Evolutionary conservation across 2,329 filamentous ascomycete species (phyloP).

Genomic region (Monosporascus sp.): DNA sequence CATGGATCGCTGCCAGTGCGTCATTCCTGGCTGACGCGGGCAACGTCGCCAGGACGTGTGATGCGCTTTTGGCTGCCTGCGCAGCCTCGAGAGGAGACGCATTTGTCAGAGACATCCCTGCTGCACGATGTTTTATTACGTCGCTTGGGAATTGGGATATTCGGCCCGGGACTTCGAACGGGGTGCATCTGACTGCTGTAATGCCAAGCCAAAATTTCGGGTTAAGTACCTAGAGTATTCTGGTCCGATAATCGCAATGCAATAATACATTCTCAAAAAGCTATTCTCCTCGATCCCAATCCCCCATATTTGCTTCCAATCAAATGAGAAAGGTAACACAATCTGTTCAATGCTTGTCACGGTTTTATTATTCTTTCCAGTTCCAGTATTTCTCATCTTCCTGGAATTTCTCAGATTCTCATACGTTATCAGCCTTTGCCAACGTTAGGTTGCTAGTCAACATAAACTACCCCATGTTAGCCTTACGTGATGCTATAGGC

Average conservation of each 20-base stretch:
- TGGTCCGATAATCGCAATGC: not conserved
- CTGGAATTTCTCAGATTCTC: too few relatives aligned
- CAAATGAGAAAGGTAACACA: not conserved
- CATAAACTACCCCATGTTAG: too few relatives aligned
- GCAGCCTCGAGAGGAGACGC: conserved; percentile 75
- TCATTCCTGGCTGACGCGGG: conserved; percentile 72
- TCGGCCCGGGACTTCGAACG: not conserved
- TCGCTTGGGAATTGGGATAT: not conserved
- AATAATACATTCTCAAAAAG: too few relatives aligned
- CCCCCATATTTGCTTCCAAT: not conserved
- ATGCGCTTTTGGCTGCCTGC: conserved; percentile 70
- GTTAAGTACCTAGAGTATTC: not conserved
- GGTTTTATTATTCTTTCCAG: not conserved
- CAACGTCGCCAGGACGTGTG: conserved; percentile 76
- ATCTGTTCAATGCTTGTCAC: not conserved
- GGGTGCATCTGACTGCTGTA: not conserved
- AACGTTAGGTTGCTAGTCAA: too few relatives aligned
- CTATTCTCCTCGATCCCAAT: too few relatives aligned
- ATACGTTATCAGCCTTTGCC: too few relatives aligned
- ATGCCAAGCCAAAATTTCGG: not conserved
- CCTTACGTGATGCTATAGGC: too few relatives aligned
- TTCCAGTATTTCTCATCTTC: not conserved
- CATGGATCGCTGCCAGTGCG: conserved; percentile 77
- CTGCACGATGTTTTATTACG: not conserved
- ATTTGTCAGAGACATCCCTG: conserved; percentile 79